These are phyloP conservation scores for Plantago ovata DNA, from an alignment of 257 asterid genomes.

Conservation along the genomic window DNA sequence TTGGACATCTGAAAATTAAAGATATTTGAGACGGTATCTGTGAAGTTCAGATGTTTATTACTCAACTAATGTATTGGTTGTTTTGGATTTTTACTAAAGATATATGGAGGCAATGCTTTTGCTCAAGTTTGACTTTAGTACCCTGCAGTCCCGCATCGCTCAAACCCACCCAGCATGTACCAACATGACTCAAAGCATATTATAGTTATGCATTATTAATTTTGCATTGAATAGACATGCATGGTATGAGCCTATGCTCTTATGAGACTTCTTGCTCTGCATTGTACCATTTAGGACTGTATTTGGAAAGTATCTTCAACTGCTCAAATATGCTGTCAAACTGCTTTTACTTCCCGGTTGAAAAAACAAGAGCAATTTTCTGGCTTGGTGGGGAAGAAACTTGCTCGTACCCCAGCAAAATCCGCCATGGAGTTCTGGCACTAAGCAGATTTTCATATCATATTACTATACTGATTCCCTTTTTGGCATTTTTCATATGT, in stretches of 20 bases:
- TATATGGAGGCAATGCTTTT: too few relatives aligned
- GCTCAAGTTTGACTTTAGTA: constrained; percentile 60
- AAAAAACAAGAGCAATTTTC: constrained; percentile 40
- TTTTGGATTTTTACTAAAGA: too few relatives aligned
- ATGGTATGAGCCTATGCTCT: background rate
- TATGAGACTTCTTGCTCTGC: constrained; percentile 12
- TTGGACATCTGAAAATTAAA: too few relatives aligned
- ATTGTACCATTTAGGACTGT: constrained; percentile 62
- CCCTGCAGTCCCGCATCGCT: background rate
- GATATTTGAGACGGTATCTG: too few relatives aligned
- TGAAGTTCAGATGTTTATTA: too few relatives aligned
- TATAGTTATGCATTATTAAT: background rate
- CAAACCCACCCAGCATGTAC: background rate
- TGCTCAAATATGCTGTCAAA: constrained; percentile 53
- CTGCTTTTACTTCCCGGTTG: too few relatives aligned
- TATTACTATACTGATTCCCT: background rate
- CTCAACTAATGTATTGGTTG: too few relatives aligned
- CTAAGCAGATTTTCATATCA: constrained; percentile 51
- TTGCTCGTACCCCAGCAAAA: constrained; percentile 62
- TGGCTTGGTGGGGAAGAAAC: constrained; percentile 48
- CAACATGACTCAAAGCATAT: background rate
- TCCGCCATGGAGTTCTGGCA: constrained; percentile 85
- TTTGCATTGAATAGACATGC: background rate
- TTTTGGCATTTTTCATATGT: background rate
- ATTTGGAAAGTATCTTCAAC: constrained; percentile 80